Evolutionary conservation across 2,329 filamentous ascomycete genomes (phyloP).

Genomic region (Diaporthe capsici): DNA sequence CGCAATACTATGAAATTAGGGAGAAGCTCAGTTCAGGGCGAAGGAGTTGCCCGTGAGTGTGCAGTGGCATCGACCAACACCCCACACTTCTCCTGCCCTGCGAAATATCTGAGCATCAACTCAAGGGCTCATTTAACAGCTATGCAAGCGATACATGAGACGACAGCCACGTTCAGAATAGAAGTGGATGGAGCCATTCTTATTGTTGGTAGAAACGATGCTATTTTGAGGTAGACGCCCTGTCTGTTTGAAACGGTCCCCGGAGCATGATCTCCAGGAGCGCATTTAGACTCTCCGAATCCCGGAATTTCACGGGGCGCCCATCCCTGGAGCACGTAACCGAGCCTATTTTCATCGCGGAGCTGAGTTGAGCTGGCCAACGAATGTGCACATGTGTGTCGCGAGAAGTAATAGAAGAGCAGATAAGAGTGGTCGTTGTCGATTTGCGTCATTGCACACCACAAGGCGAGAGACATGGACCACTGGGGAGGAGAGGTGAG

Average conservation of each 20-base stretch:
- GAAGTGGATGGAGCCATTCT: not conserved
- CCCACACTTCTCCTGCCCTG: not conserved
- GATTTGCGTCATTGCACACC: not conserved
- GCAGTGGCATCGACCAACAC: not conserved
- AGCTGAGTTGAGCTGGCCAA: not conserved
- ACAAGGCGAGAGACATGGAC: not conserved
- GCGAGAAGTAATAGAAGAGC: not conserved
- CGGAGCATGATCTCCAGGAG: not conserved
- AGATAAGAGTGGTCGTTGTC: not conserved
- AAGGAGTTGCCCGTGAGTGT: not conserved
- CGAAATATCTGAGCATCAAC: not conserved
- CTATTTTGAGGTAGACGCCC: conserved; percentile 9
- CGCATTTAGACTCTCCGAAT: not conserved
- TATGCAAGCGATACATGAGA: not conserved
- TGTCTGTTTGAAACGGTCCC: conserved; percentile 7
- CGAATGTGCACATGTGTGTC: not conserved
- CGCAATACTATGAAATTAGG: no score
- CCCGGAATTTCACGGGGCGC: not conserved
- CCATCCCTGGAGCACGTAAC: not conserved
- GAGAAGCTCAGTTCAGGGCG: no score
- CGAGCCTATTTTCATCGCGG: not conserved
- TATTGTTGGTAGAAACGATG: not conserved
- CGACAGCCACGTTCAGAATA: conserved; percentile 14
- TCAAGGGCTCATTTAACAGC: not conserved
- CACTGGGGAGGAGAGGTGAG: not conserved